Evolutionary conservation across 179 eudicot species (phyloP).

Genomic region (Gypsophila paniculata): DNA sequence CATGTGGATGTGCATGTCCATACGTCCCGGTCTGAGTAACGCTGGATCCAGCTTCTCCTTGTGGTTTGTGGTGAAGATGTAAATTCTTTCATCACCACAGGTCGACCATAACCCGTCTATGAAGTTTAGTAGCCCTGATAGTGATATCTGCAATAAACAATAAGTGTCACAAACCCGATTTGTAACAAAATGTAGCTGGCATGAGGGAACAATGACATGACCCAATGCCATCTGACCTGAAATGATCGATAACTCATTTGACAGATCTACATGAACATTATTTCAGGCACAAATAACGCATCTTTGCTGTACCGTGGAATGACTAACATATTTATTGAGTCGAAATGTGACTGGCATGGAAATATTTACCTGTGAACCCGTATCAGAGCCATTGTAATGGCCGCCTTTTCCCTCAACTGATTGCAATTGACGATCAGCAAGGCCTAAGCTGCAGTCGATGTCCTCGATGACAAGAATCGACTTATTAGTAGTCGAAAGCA

Average conservation of each 20-base stretch:
- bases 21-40: constrained; percentile 37
- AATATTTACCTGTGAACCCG: constrained; percentile 24
- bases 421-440: constrained; percentile 22
- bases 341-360: not conserved
- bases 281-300: not conserved
- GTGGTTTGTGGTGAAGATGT: constrained; percentile 41
- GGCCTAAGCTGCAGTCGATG: constrained; percentile 36
- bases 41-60: constrained; percentile 42
- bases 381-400: constrained; percentile 5
- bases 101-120: constrained; percentile 38
- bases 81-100: constrained; percentile 39
- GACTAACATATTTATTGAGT: not conserved
- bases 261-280: no score
- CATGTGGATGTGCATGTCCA: constrained; percentile 45
- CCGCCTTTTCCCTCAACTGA: constrained; percentile 6
- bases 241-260: no score
- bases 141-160: constrained; percentile 24
- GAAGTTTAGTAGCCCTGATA: constrained; percentile 34
- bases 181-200: no score
- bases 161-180: not conserved
- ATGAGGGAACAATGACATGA: no score
- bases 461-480: constrained; percentile 45
- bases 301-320: not conserved
- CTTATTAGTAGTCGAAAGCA: constrained; percentile 30
- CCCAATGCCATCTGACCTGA: no score